Base-by-base conservation (phyloP, 345 rosid genomes). In the Conringia planisiliqua region DNA sequence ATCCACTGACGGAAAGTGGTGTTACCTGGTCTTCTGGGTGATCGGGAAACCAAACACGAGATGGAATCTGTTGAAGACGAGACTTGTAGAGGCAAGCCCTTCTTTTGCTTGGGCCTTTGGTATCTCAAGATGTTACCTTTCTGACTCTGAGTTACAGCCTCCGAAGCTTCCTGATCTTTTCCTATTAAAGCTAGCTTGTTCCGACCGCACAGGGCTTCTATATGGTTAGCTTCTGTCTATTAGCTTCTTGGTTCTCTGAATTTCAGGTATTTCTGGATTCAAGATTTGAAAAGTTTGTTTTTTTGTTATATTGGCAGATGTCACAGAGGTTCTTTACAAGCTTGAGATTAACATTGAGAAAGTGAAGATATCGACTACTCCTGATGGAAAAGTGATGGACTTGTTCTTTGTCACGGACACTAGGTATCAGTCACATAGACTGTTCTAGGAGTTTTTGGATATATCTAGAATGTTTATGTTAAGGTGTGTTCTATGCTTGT, bases 1-100 rank as follows among this genome's bases (percentile, higher is more conserved):
- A 29, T 85, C 96, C 1, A 94, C 99, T 50, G 99, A 94, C 65
- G 99, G 99, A 16, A 94, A 86, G 80, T 94, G 99, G 99, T 94
- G 99, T 70, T 94, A 83, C 82, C 14, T 94, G 80, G 89, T 94
- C 70, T 87, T 94, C 63, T 94, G 97, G 97, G 99, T 94, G 72
- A 77, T 80, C 32, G 91, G 96, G n/a, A 82, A 83, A 29, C 78
- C 88, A 32, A 70, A 76, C 16, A 85, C 93, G 38, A 89, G 96
- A 81, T 94, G 99, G 99, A 52, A 72, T 76, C 74, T 95, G 33
- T 78, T 95, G 86, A 90, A 92, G 89, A 85, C 79, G 85, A 94
- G 97, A 75, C 83, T 94, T 59, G 59, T 84, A 17, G 97, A 64
- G 39, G 96, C 75, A 40, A 87, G 97, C 66, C 97, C 97, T 69